Evolutionary conservation across 192 early-diverging fungal species (phyloP).

Genomic region (Backusella circina): DNA sequence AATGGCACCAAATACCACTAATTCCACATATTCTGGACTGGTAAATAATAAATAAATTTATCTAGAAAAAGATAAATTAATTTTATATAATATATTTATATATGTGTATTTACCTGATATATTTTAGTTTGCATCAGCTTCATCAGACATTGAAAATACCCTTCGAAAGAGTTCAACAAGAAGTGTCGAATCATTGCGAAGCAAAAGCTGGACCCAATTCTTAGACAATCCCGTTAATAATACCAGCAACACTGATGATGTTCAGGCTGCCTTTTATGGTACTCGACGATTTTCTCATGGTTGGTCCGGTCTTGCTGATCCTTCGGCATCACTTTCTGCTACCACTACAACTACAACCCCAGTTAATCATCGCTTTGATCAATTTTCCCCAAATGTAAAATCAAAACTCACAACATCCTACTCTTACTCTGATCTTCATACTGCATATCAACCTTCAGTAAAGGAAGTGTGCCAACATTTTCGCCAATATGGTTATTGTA

Average conservation of each 20-base stretch:
- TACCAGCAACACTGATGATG: constrained; percentile 4
- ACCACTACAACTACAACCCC: not conserved
- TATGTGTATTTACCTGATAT: not conserved
- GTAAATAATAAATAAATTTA: not conserved
- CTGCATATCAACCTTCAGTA: constrained; percentile 20
- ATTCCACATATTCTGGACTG: constrained; percentile 10
- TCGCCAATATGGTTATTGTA: constrained; percentile 40
- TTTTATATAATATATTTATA: not conserved
- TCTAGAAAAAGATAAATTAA: not conserved
- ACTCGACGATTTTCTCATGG: constrained; percentile 11
- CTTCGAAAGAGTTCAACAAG: constrained; percentile 34
- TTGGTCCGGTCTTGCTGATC: constrained; percentile 5
- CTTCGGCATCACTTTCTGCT: not conserved
- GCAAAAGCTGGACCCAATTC: constrained; percentile 41
- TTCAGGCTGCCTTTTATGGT: constrained; percentile 28
- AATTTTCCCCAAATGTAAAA: not conserved
- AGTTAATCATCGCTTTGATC: not conserved
- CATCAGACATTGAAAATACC: constrained; percentile 41
- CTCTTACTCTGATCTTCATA: constrained; percentile 42
- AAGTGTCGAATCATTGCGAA: constrained; percentile 44
- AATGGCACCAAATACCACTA: not conserved
- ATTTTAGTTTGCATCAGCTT: constrained; percentile 40
- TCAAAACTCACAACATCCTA: constrained; percentile 39
- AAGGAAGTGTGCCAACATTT: constrained; percentile 35
- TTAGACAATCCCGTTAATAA: constrained; percentile 10